These are phyloP conservation scores for Dactylella cylindrospora DNA, from an alignment of 2,329 filamentous ascomycete species.

Conservation along the genomic window DNA sequence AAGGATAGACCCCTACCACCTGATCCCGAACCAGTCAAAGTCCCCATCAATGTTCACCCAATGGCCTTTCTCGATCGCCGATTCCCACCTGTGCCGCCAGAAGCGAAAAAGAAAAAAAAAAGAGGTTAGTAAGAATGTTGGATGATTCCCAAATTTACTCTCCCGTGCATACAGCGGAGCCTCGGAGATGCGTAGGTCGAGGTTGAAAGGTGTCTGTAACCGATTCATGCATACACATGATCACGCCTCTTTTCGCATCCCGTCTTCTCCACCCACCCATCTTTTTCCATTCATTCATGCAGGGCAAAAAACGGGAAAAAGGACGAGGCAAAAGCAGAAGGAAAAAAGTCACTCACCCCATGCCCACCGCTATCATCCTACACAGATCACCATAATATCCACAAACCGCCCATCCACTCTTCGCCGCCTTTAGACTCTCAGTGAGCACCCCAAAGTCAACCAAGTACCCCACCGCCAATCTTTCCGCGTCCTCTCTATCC, in stretches of 20 bases:
- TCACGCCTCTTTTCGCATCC: too few relatives aligned
- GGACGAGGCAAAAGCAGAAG: not conserved
- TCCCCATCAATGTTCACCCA: constrained; percentile 44
- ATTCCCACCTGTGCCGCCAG: constrained; percentile 28
- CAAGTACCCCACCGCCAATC: constrained; percentile 24
- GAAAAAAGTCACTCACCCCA: constrained; percentile 30
- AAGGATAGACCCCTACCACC: too few relatives aligned
- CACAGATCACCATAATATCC: constrained; percentile 39
- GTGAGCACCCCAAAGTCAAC: constrained; percentile 26
- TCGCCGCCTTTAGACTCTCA: constrained; percentile 16
- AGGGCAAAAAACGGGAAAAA: too few relatives aligned
- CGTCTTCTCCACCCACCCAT: too few relatives aligned
- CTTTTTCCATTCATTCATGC: too few relatives aligned
- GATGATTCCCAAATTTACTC: too few relatives aligned
- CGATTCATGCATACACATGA: too few relatives aligned
- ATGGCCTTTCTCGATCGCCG: constrained; percentile 39
- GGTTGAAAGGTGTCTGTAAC: too few relatives aligned
- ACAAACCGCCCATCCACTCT: constrained; percentile 36
- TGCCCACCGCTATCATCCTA: constrained; percentile 37
- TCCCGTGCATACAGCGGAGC: too few relatives aligned
- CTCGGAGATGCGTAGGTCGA: too few relatives aligned
- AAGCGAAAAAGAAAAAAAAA: constrained; percentile 1
- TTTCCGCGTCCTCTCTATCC: constrained; percentile 24
- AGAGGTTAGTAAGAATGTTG: constrained; percentile 4
- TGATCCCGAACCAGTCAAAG: constrained; percentile 44